A percentile compares a stretch with the other conserved stretches of the same genome.
Conservation (phyloP, 768 basidiomycete genomes). For the Tylopilus felleus region DNA sequence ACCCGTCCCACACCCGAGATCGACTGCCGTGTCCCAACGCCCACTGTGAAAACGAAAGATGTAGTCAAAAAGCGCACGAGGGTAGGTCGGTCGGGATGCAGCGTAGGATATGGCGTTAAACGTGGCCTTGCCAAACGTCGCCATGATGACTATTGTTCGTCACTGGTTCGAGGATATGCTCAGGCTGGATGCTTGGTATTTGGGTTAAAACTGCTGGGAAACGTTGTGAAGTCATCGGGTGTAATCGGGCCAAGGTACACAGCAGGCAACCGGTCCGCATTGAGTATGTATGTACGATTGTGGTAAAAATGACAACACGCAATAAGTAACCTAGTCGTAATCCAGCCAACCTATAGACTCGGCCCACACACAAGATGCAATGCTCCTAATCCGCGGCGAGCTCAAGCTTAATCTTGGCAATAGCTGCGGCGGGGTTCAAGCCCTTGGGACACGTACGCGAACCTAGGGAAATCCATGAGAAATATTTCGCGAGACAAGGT, state of each 20-base stretch:
- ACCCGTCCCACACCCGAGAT: slow-evolving; percentile 88
- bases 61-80: slow-evolving; percentile 57
- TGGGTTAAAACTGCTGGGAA: too few species aligned
- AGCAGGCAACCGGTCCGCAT: not conserved
- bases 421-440: slow-evolving; percentile 2
- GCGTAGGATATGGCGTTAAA: slow-evolving; percentile 72
- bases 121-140: slow-evolving; percentile 67
- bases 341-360: slow-evolving; percentile 3
- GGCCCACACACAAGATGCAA: not conserved
- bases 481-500: not conserved
- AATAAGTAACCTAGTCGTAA: not conserved
- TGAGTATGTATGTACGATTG: not conserved
- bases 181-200: too few species aligned
- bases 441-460: slow-evolving; percentile 49
- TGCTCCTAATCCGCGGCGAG: not conserved
- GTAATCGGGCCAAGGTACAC: not conserved
- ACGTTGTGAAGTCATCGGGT: not conserved
- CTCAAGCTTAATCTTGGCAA: slow-evolving; percentile 2
- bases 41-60: slow-evolving; percentile 57
- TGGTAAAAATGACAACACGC: not conserved
- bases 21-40: slow-evolving; percentile 58
- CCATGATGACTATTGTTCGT: too few species aligned
- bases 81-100: slow-evolving; percentile 70
- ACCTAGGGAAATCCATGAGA: slow-evolving; percentile 38
- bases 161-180: not conserved